These are phyloP conservation scores for Claviceps fusiformis DNA, from an alignment of 2,329 filamentous ascomycete species.

Conservation along the genomic window DNA sequence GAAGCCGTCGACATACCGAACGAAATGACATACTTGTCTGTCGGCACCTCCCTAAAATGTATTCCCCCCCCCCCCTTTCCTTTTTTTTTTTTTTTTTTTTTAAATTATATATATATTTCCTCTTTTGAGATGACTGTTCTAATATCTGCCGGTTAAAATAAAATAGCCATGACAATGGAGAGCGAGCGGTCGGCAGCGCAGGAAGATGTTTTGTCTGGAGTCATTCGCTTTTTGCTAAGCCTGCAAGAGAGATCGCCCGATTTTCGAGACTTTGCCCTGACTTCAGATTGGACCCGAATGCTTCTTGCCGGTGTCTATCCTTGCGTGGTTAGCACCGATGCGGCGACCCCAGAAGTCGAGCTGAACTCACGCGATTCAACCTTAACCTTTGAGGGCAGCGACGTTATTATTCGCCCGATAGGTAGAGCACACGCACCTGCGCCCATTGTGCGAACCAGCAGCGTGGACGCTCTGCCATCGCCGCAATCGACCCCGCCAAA, in stretches of 20 bases:
- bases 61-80: neutral
- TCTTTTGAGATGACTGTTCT: neutral
- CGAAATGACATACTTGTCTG: neutral
- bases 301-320: constrained; percentile 74
- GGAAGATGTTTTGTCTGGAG: constrained; percentile 55
- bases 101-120: neutral
- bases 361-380: constrained; percentile 70
- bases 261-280: constrained; percentile 72
- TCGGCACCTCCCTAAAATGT: neutral
- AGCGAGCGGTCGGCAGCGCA: constrained; percentile 36
- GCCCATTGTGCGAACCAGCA: constrained; percentile 63
- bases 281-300: constrained; percentile 69
- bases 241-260: constrained; percentile 61
- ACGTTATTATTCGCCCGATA: constrained; percentile 69
- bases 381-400: constrained; percentile 72
- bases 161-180: constrained; percentile 19
- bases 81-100: no score
- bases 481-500: constrained; percentile 31
- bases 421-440: constrained; percentile 41
- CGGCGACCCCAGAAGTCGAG: constrained; percentile 71
- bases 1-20: neutral
- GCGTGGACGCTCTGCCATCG: constrained; percentile 34
- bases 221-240: constrained; percentile 66
- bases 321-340: constrained; percentile 73
- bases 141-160: constrained; percentile 6